These are phyloP conservation scores for Leccinum subgranulosum DNA, from an alignment of 768 basidiomycete species.

Conservation along the genomic window DNA sequence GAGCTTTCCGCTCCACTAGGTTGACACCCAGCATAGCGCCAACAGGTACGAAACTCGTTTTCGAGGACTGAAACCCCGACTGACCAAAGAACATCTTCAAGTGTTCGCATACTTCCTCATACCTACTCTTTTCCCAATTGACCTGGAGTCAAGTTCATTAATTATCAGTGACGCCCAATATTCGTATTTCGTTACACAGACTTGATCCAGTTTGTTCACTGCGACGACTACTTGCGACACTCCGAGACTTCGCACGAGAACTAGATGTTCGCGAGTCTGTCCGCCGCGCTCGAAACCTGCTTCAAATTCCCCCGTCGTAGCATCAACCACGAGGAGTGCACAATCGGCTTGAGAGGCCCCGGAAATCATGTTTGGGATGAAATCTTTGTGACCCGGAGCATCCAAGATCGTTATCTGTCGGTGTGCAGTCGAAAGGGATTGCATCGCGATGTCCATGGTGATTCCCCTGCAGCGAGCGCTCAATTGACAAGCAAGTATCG, in stretches of 20 bases:
- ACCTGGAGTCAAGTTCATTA: constrained; percentile 54
- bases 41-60: constrained; percentile 83
- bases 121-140: constrained; percentile 79
- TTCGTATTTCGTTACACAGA: not conserved
- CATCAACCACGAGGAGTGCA: constrained; percentile 90
- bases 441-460: constrained; percentile 94
- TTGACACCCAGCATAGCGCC: constrained; percentile 91
- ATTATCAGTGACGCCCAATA: not conserved
- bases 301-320: constrained; percentile 90
- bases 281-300: constrained; percentile 92
- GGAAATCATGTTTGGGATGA: constrained; percentile 99
- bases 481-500: constrained; percentile 4
- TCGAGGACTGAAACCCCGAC: constrained; percentile 79
- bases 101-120: constrained; percentile 74
- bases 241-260: constrained; percentile 89
- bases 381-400: constrained; percentile 96
- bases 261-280: constrained; percentile 91
- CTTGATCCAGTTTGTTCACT: constrained; percentile 93
- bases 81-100: constrained; percentile 81
- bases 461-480: constrained; percentile 64
- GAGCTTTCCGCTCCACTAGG: constrained; percentile 50
- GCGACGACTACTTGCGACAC: constrained; percentile 90
- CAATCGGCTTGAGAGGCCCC: constrained; percentile 97
- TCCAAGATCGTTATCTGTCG: constrained; percentile 91
- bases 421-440: constrained; percentile 69